Conservation (phyloP, 2,329 filamentous ascomycete species). For the Bipolaris zeicola region DNA sequence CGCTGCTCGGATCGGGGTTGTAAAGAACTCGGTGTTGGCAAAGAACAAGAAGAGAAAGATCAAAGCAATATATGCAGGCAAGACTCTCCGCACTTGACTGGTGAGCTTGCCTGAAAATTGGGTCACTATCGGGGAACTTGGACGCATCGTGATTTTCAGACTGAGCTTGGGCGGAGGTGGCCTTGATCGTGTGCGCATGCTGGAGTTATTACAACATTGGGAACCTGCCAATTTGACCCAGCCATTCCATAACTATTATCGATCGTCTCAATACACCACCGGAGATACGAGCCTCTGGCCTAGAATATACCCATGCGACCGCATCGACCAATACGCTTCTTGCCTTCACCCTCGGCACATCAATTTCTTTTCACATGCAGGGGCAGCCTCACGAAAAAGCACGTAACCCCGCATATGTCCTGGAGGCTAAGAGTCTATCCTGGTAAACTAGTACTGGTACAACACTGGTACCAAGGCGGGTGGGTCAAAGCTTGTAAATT, state of each 20-base stretch:
- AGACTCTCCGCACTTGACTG: slow-evolving; percentile 42
- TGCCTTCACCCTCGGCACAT: slow-evolving; percentile 15
- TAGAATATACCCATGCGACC: slow-evolving; percentile 5
- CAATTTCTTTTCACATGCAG: slow-evolving; percentile 9
- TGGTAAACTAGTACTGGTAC: slow-evolving; percentile 18
- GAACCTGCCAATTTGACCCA: slow-evolving; percentile 20
- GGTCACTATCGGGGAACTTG: slow-evolving; percentile 41
- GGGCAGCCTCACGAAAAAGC: background rate
- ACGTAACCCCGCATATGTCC: slow-evolving; percentile 13
- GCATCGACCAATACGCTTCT: slow-evolving; percentile 9
- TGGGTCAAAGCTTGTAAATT: slow-evolving; percentile 31
- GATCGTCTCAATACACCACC: slow-evolving; percentile 22
- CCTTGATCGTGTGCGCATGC: slow-evolving; percentile 42
- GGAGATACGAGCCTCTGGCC: slow-evolving; percentile 14
- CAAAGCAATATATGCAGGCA: slow-evolving; percentile 41
- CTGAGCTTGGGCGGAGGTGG: slow-evolving; percentile 43
- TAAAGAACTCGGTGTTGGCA: slow-evolving; percentile 42
- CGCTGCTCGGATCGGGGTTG: slow-evolving; percentile 41
- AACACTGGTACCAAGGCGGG: slow-evolving; percentile 19
- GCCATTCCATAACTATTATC: slow-evolving; percentile 13
- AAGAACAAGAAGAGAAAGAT: slow-evolving; percentile 42
- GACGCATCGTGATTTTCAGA: slow-evolving; percentile 40
- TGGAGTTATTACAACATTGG: slow-evolving; percentile 38
- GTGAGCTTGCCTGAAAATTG: slow-evolving; percentile 43
- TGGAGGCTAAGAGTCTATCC: slow-evolving; percentile 5